Evolutionary conservation across 139 green algal species (phyloP), one percentile per base, ranked within the genome.

Genomic region (Prasinococcaceae sp.): DNA sequence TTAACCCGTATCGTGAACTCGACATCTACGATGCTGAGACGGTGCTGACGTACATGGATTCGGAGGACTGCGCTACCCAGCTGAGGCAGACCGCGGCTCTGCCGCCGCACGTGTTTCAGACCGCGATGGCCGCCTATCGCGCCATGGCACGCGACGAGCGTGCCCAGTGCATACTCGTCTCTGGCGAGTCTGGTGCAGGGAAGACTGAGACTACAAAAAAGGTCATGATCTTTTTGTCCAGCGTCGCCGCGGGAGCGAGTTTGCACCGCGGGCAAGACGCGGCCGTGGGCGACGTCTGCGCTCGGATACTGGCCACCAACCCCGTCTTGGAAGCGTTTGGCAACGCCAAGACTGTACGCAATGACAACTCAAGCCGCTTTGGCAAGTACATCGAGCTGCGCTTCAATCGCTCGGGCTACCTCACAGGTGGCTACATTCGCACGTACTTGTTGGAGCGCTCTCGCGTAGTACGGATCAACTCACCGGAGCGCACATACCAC

Each of bases 301-400:
- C 8, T 19, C 29, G 14, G 17, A 39, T 58, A 16, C 9, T 60
- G 39, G 20, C 23, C 22, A 33, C 61, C 4, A 72, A 70, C 22
- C 61, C 51, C 3, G 12, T 70, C 2, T 49, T 70, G 6, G 61
- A 70, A 19, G 61, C 61, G 10, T 70, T 70, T 41, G 61, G 61
- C 24, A 70, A 70, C 32, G 61, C 61, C 59, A 70, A 70, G 60
- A 70, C 61, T 2, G 44, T 70, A 49, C 50, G 61, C 12, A 70
- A 70, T 47, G 30, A 73, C 39, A 70, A 70, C 47, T 72, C 60
- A 22, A 60, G 25, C 17, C 28, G 48, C 16, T 61, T 61, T 17
- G 53, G 53, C 9, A 61, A 61, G 29, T 32, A 28, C 6, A 36
- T 61, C 29, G 27, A 61, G 17, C 20, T 61, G 9, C 30, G 43